Evolutionary conservation across 2,329 filamentous ascomycete genomes (phyloP), one percentile per base, ranked within the genome.

Genomic region (Colletotrichum liaoningense): DNA sequence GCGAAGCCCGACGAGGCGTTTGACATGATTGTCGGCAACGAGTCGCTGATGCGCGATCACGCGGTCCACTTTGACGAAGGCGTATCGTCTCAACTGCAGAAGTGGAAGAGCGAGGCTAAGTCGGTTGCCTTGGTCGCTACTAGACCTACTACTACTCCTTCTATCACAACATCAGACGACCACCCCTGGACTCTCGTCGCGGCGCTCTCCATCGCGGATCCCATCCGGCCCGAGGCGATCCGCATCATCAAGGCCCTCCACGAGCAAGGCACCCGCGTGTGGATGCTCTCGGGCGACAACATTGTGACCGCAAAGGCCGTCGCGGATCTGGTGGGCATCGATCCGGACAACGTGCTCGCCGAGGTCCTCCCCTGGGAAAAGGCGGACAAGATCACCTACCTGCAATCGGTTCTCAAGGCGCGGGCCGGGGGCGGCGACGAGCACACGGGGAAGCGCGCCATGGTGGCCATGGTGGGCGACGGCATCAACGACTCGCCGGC

Each of bases 221-320:
- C 94, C 1, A 89, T 98, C 75, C 93, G 95, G 2, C 88, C 90
- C 0, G 94, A 97, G 82, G 92, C 95, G 0, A 82, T 84, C 1
- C 79, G 84, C 8, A 91, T 96, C 22, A 88, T 97, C 71, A 81
- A 84, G 7, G 87, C 91, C 1, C 89, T 98, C 0, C 88, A 90
- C 56, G 82, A 87, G 5, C 89, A 89, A 19, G 91, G 93, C 24
- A 92, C 93, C 59, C 89, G 92, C 38, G 93, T 97, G 4, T 98
- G 93, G 91, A 97, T 98, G 94, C 91, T 98, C 49, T 97, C 95
- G 0, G 95, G 95, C 35, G 95, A 98, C 84, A 98, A 98, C 79
- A 85, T 87, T n/a, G 91, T 86, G n/a, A 98, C 95, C 0, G 95
- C 95, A 2, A 86, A 88, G 24, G 94, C 95, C 0, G 94, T 98